Evolutionary conservation across 2,329 filamentous ascomycete genomes (phyloP).

Genomic region (Neofusicoccum sp.): DNA sequence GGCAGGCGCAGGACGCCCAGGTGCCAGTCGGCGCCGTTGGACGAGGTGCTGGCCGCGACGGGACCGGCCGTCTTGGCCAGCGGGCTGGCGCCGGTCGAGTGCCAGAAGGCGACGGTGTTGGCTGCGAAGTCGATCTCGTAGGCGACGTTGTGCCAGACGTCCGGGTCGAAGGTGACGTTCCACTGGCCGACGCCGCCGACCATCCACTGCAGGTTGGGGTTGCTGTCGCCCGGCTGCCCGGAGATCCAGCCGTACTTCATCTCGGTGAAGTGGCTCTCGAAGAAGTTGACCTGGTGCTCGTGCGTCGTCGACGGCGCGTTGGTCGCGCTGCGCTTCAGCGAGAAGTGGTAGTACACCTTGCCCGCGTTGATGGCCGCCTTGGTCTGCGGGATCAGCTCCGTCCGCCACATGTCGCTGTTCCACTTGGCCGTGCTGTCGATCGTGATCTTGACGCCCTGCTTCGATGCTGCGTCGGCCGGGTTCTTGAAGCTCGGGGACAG

Average conservation of each 20-base stretch:
- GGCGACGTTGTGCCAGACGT: conserved; percentile 74
- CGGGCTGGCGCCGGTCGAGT: conserved; percentile 63
- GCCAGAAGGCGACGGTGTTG: conserved; percentile 68
- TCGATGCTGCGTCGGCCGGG: conserved; percentile 62
- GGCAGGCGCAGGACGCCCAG: conserved; percentile 69
- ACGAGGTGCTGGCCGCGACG: conserved; percentile 62
- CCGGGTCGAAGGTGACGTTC: conserved; percentile 62
- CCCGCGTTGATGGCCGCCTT: conserved; percentile 65
- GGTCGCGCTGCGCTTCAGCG: conserved; percentile 59
- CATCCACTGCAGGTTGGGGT: conserved; percentile 65
- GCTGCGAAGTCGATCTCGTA: conserved; percentile 71
- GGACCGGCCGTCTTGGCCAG: conserved; percentile 63
- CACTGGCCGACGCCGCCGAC: conserved; percentile 63
- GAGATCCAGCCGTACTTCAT: conserved; percentile 68
- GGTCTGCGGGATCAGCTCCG: conserved; percentile 74
- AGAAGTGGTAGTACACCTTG: conserved; percentile 73
- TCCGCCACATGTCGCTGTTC: conserved; percentile 72
- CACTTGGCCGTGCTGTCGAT: conserved; percentile 67
- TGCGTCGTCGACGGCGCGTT: conserved; percentile 64
- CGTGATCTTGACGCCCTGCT: conserved; percentile 69
- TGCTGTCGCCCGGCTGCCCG: conserved; percentile 52
- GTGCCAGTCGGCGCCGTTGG: conserved; percentile 73
- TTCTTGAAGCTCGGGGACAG: conserved; percentile 65
- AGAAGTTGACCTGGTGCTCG: conserved; percentile 69
- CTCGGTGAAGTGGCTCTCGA: conserved; percentile 75